phyloP scores from a whole-genome alignment of 257 asterid species.

The Solanum bulbocastanum region DNA sequence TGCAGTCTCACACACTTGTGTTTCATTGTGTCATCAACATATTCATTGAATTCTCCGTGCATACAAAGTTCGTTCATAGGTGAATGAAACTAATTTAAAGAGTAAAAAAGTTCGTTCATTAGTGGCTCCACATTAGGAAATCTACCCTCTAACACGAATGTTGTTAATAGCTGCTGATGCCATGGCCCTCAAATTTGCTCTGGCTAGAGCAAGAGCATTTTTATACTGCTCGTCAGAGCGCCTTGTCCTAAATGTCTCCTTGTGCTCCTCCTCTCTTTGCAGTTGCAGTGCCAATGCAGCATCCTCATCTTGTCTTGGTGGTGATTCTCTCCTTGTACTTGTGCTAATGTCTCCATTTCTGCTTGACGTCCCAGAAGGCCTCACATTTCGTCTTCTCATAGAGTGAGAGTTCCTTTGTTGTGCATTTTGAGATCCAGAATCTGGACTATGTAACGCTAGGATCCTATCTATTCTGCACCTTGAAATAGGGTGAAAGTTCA shows the following conservation, averaged over 20 bases:
- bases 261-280: slow-evolving; percentile 86
- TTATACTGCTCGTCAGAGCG: background rate
- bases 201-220: slow-evolving; percentile 35
- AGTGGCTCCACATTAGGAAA: background rate
- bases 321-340: background rate
- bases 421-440: slow-evolving; percentile 4
- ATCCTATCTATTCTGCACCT: slow-evolving; percentile 7
- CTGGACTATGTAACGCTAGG: slow-evolving; percentile 19
- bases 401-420: slow-evolving; percentile 18
- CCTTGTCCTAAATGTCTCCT: slow-evolving; percentile 31
- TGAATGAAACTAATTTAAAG: background rate
- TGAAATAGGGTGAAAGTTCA: background rate
- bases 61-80: background rate
- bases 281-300: slow-evolving; percentile 78
- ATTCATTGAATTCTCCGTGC: background rate
- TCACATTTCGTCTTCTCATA: slow-evolving; percentile 11
- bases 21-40: background rate
- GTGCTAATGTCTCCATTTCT: slow-evolving; percentile 1
- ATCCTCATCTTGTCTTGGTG: slow-evolving; percentile 32
- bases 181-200: slow-evolving; percentile 85
- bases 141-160: slow-evolving; percentile 7
- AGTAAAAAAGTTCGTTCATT: background rate
- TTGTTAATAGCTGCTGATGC: slow-evolving; percentile 55
- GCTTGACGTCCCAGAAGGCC: slow-evolving; percentile 12
- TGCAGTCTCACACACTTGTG: background rate